Evolutionary conservation across 2,329 filamentous ascomycete genomes (phyloP), one percentile per base, ranked within the genome.

Genomic region (Claviceps paspali): DNA sequence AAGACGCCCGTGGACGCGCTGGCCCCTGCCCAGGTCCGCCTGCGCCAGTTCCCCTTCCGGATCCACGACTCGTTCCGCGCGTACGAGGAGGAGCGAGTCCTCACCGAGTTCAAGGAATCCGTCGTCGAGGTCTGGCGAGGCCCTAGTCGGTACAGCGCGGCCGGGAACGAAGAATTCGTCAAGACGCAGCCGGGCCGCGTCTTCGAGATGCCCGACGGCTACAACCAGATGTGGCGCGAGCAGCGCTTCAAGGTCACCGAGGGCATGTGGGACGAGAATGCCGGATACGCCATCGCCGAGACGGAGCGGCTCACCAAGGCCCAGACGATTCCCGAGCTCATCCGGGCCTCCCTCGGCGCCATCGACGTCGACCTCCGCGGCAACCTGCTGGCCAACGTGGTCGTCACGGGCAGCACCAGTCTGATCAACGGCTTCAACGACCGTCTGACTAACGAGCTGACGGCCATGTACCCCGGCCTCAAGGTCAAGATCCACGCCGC

Each of bases 81-180:
- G 14, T 79, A 88, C 46, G 79, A 96, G 60, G 87, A 98, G 64
- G 91, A 96, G 57, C 82, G 88, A 37, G 79, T 94, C 29, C 64
- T 98, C 40, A 86, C 84, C 27, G 86, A 95, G 56, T 98, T 93
- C 73, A 98, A 98, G 64, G 92, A 98, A 62, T 92, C 82, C 14
- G 85, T 95, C 12, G 86, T 96, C 21, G 86, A 95, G 61, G 77
- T 88, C 11, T 98, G 91, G 88, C 74, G 76, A 19, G 84, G 84
- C 1, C 83, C 83, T 0, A 79, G 79, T 41, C 71, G 76, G 43
- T 76, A 85, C 49, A 57, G 59, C 29, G 61, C 57, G 47, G 71
- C 62, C 17, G 76, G 78, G 27, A 92, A 88, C 54, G 76, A 91
- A 53, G 87, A 95, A 29, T 67, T 76, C 33, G 78, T 79, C 40